Base-by-base conservation (phyloP, 176 grass and related monocot genomes). In the Lolium perenne region DNA sequence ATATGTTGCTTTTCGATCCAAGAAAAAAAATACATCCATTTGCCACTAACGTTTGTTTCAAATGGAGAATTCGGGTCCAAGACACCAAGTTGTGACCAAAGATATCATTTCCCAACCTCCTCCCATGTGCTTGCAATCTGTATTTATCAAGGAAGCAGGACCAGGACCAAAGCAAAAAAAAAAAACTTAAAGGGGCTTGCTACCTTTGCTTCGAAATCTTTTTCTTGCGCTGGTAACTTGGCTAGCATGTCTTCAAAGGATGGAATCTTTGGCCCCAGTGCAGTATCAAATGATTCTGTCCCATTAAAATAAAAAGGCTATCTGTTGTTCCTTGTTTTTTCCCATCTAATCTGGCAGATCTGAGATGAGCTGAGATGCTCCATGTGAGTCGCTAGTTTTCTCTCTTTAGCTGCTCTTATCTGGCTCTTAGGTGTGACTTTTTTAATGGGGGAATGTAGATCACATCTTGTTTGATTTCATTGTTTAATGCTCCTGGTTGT, bases 371-470 rank as follows among this genome's bases (percentile, higher is more conserved):
- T 77, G 85, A 84, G 80, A 81, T 88, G 81, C 85, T 71, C 77
- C 89, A 85, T 91, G 89, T 88, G 85, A 58, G 25, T 70, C 21
- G 21, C 79, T 86, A 69, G 61, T 79, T 84, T 75, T 66, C 40
- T 66, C 50, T 32, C 11, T 81, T 48, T 54, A 56, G 41, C 61
- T 88, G 29, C 14, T 29, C 82, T 77, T 85, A 81, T 81, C 81
- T 87, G 70, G 59, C 40, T 87, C 70, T 71, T 87, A 74, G 69
- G 49, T 63, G 26, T 76, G 43, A 25, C 74, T 64, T 84, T 80
- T 88, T 91, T 76, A 87, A 81, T 81, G 77, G 43, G 43, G 69
- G 71, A 85, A 77, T 91, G 61, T 76, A 91, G 85, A 91, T 91
- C 86, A 81, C 81, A 88, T 91, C 85, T 77, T 21, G 35, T 83